Base-by-base conservation (phyloP, 1,284 basidiomycete genomes). In the Heterobasidion parviporum region DNA sequence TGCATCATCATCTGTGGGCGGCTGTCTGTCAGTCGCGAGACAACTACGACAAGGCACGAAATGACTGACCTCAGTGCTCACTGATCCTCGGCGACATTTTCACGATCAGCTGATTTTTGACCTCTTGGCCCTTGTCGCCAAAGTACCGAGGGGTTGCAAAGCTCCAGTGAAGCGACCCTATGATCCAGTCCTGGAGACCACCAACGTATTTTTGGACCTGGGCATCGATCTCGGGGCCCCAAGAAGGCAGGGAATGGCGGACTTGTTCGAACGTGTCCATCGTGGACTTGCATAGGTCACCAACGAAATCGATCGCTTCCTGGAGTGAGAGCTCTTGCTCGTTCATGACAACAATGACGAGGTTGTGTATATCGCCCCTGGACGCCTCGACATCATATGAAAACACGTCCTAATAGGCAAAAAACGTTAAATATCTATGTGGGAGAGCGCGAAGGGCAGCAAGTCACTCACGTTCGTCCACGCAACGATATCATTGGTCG, bases 351-450 rank as follows among this genome's bases (percentile, higher is more conserved):
- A 74, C 68, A 15, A 67, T 65, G 57, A 76, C 67, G 67, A 74
- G 70, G 65, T 75, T 76, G 63, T 76, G 73, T 20, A 68, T 74
- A 56, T 75, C 73, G 44, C 73, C 73, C 63, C 63, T 66, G 2
- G 72, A 65, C 59, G 74, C 73, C 58, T 76, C 74, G 52, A 72
- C 70, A 55, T 75, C 74, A 65, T 68, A 76, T 1, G 74, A 76
- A 62, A 73, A 75, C 46, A 75, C 69, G 61, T 75, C 73, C 72
- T 76, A 59, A 33, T 34, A 44, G 14, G 12, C 41, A 16, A 48
- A 48, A 6, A 10, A 41, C 7, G 9, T 9, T 48, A 8, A 48
- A 52, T 16, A 51, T 50, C 58, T 32, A 16, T 15, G 14, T 6
- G 18, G 9, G 3, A 48, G 10, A 10, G 46, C 18, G 26, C n/a